These are phyloP conservation scores for Haemoproteus tartakovskyi DNA, from an alignment of 169 alveolate species.

Conservation along the genomic window DNA sequence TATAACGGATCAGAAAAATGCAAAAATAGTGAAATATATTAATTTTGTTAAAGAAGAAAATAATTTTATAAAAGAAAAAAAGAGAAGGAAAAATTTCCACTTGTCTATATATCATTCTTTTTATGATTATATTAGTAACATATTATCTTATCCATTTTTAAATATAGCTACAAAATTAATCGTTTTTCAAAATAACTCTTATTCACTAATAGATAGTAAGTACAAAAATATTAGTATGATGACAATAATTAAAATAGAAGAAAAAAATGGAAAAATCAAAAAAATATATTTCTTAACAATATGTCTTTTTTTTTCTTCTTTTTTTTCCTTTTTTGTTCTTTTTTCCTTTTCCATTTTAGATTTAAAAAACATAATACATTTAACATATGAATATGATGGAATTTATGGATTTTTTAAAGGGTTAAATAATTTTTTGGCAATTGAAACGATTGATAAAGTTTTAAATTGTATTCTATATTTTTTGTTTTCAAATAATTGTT, in stretches of 20 bases:
- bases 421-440: constrained; percentile 11
- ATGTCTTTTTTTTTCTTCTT: neutral
- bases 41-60: constrained; percentile 45
- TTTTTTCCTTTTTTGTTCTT: neutral
- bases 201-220: constrained; percentile 22
- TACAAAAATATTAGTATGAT: neutral
- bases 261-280: neutral
- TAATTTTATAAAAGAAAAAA: constrained; percentile 39
- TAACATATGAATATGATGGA: constrained; percentile 54
- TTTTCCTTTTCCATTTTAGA: constrained; percentile 4
- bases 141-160: constrained; percentile 42
- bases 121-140: constrained; percentile 39
- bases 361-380: constrained; percentile 10
- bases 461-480: constrained; percentile 31
- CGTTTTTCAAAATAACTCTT: constrained; percentile 31
- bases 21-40: constrained; percentile 21
- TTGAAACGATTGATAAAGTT: constrained; percentile 29
- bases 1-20: constrained; percentile 26
- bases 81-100: constrained; percentile 33
- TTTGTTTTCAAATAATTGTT: constrained; percentile 29
- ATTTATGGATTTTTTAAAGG: constrained; percentile 48
- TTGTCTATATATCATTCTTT: constrained; percentile 35
- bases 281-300: neutral
- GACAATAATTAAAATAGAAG: neutral
- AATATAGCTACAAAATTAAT: constrained; percentile 52